phyloP scores from a whole-genome alignment of 2,329 filamentous ascomycete species.

The Pseudopyrenochaeta lycopersici region DNA sequence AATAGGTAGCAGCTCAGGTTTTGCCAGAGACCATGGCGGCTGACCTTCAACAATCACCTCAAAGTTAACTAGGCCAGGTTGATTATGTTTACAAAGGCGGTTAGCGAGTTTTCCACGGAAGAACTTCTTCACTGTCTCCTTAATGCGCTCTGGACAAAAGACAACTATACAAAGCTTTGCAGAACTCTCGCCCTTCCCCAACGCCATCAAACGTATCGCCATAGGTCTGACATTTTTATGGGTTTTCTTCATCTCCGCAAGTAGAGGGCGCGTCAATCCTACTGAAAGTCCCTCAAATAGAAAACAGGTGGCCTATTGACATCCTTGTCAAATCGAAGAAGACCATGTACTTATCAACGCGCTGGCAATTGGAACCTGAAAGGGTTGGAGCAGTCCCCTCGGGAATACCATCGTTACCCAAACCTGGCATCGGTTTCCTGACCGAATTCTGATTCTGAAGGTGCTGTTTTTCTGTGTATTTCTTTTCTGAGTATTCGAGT shows the following conservation, averaged over 20 bases:
- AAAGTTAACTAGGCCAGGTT: slow-evolving; percentile 2
- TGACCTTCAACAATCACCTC: slow-evolving; percentile 3
- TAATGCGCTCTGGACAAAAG: background rate
- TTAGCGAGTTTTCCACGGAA: background rate
- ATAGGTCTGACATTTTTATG: background rate
- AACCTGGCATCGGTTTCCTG: background rate
- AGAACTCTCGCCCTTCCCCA: background rate
- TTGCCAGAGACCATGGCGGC: background rate
- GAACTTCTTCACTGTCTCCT: slow-evolving; percentile 1
- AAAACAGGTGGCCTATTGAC: background rate
- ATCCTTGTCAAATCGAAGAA: background rate
- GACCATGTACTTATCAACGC: background rate
- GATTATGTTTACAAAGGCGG: slow-evolving; percentile 3
- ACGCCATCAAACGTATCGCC: slow-evolving; percentile 1
- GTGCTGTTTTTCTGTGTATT: background rate
- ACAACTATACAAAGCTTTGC: slow-evolving; percentile 14
- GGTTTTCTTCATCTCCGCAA: slow-evolving; percentile 3
- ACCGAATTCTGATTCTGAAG: background rate
- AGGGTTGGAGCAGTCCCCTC: background rate
- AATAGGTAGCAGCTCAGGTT: background rate
- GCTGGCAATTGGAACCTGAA: background rate
- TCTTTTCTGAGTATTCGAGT: too few species aligned
- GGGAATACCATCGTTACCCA: background rate
- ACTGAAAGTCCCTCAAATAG: background rate
- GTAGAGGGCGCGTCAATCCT: background rate